These are phyloP conservation scores for Aspergillus aculeatus DNA, from an alignment of 2,329 filamentous ascomycete species.

Conservation along the genomic window DNA sequence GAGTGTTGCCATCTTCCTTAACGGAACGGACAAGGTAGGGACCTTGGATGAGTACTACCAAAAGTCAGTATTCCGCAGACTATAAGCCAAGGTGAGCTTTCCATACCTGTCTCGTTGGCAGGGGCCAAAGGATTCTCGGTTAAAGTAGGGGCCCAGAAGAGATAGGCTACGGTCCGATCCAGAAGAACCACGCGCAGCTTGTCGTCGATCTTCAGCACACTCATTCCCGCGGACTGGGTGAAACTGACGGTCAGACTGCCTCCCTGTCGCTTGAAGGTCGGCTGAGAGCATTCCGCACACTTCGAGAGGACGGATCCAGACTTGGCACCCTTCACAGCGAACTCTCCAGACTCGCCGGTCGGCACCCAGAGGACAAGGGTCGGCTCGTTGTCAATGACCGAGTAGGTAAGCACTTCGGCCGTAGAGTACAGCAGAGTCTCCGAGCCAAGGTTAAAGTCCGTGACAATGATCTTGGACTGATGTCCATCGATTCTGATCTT, in stretches of 20 bases:
- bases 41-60: slow-evolving; percentile 51
- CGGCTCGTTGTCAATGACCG: slow-evolving; percentile 49
- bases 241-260: slow-evolving; percentile 48
- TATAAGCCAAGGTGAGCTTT: neutral
- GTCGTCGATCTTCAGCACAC: slow-evolving; percentile 48
- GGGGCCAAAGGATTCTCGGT: slow-evolving; percentile 48
- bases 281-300: slow-evolving; percentile 42
- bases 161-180: slow-evolving; percentile 55
- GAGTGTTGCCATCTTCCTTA: slow-evolving; percentile 34
- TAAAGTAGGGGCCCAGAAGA: slow-evolving; percentile 57
- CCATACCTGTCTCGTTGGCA: slow-evolving; percentile 47
- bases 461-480: slow-evolving; percentile 61
- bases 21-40: slow-evolving; percentile 54
- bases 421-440: slow-evolving; percentile 56
- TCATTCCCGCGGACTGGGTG: slow-evolving; percentile 51
- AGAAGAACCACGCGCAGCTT: slow-evolving; percentile 53
- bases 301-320: slow-evolving; percentile 39
- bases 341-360: slow-evolving; percentile 55
- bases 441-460: slow-evolving; percentile 57
- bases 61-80: neutral
- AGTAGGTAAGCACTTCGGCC: slow-evolving; percentile 55
- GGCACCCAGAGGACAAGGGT: slow-evolving; percentile 55
- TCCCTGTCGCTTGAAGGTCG: slow-evolving; percentile 45
- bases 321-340: slow-evolving; percentile 46
- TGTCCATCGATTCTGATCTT: slow-evolving; percentile 58